Conservation (phyloP, 2,329 filamentous ascomycete genomes). For the Cadophora sp. region DNA sequence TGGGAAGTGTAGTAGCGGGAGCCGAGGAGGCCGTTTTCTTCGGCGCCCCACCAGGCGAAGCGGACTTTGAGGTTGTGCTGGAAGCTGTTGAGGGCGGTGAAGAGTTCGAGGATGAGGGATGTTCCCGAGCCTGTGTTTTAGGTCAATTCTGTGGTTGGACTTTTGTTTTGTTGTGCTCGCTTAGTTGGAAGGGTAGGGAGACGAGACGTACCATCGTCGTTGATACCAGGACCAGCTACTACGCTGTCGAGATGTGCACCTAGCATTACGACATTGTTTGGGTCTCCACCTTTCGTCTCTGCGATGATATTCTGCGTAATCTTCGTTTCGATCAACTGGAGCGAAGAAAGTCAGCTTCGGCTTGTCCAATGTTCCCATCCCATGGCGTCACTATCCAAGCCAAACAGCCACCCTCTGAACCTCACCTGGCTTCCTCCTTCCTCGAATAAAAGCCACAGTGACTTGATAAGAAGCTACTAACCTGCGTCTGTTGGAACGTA, state of each 20-base stretch:
- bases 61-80: slow-evolving; percentile 64
- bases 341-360: not conserved
- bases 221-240: slow-evolving; percentile 67
- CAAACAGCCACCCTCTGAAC: no score
- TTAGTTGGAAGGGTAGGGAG: not conserved
- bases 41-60: slow-evolving; percentile 69
- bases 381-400: no score
- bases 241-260: slow-evolving; percentile 69
- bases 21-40: slow-evolving; percentile 69
- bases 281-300: slow-evolving; percentile 63
- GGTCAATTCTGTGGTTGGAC: not conserved
- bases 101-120: slow-evolving; percentile 64
- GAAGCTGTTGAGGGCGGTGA: slow-evolving; percentile 63
- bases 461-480: not conserved
- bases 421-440: no score
- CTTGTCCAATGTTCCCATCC: not conserved
- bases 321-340: slow-evolving; percentile 22
- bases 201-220: slow-evolving; percentile 60
- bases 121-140: slow-evolving; percentile 51
- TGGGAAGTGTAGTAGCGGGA: slow-evolving; percentile 61
- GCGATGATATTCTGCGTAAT: slow-evolving; percentile 46
- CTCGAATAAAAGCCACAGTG: not conserved
- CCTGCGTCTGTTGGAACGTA: slow-evolving; percentile 27
- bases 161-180: not conserved
- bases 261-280: slow-evolving; percentile 61